Evolutionary conservation across 148 eudicot genomes (phyloP).

Genomic region (Fagopyrum esculentum): DNA sequence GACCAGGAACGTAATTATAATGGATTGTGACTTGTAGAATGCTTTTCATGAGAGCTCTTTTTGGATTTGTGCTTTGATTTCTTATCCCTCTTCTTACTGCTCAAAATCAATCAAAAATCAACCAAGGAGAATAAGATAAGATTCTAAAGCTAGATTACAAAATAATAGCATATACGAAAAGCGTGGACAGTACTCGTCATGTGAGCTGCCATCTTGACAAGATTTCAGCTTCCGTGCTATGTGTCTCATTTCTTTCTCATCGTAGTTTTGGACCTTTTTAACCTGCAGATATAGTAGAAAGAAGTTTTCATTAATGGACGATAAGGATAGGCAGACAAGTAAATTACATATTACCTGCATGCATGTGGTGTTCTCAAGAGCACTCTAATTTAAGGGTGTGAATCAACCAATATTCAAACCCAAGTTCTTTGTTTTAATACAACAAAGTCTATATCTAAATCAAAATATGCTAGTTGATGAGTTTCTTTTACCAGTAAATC

Average conservation of each 20-base stretch:
- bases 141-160: background rate
- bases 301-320: background rate
- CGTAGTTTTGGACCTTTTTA: conserved; percentile 38
- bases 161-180: conserved; percentile 10
- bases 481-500: conserved; percentile 42
- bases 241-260: conserved; percentile 60
- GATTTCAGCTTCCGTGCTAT: conserved; percentile 85
- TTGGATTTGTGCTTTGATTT: conserved; percentile 77
- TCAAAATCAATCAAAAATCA: conserved; percentile 25
- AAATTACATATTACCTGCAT: background rate
- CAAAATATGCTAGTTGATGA: background rate
- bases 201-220: conserved; percentile 75
- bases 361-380: too few relatives aligned
- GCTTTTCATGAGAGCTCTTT: conserved; percentile 39
- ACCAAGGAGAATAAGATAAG: background rate
- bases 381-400: too few relatives aligned
- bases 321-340: background rate
- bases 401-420: background rate
- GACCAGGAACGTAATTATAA: background rate
- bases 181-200: conserved; percentile 59
- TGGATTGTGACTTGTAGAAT: conserved; percentile 10
- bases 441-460: background rate
- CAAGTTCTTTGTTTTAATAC: background rate
- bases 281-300: conserved; percentile 32
- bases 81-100: conserved; percentile 76